These are phyloP conservation scores for Apiospora sp. DNA, from an alignment of 2,329 filamentous ascomycete species.

Conservation along the genomic window DNA sequence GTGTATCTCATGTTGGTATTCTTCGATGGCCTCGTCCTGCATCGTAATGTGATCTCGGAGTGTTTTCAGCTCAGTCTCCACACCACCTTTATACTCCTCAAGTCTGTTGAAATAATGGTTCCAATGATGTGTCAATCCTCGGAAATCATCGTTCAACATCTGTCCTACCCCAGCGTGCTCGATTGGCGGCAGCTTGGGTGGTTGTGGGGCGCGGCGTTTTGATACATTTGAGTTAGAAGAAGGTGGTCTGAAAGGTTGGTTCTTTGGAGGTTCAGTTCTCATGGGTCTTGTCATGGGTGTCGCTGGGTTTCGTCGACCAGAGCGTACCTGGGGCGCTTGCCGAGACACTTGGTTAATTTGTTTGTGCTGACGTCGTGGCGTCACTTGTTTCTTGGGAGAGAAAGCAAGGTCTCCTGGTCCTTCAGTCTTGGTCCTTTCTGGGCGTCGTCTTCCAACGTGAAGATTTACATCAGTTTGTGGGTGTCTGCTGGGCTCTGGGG, in stretches of 20 bases:
- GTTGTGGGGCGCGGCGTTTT: neutral
- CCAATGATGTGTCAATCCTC: neutral
- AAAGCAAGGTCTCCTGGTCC: neutral
- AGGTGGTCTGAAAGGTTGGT: neutral
- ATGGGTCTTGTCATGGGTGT: constrained; percentile 3
- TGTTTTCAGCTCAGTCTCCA: neutral
- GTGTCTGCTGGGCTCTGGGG: neutral
- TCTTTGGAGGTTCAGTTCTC: neutral
- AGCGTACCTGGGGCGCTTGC: neutral
- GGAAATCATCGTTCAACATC: neutral
- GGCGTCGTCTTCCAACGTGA: neutral
- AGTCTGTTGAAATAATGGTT: neutral
- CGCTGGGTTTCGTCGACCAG: neutral
- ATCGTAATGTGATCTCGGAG: neutral
- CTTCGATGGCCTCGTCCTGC: neutral
- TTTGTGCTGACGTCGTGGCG: neutral
- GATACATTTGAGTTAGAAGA: constrained; percentile 14
- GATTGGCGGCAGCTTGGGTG: neutral
- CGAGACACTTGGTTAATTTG: neutral
- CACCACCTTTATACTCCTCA: neutral
- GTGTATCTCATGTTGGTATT: neutral
- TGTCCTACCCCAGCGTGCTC: neutral
- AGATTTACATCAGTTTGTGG: neutral
- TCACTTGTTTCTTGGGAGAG: neutral
- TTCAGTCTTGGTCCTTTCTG: neutral